Conservation (phyloP, 2,329 filamentous ascomycete species). For the Colletotrichum graminicola region DNA sequence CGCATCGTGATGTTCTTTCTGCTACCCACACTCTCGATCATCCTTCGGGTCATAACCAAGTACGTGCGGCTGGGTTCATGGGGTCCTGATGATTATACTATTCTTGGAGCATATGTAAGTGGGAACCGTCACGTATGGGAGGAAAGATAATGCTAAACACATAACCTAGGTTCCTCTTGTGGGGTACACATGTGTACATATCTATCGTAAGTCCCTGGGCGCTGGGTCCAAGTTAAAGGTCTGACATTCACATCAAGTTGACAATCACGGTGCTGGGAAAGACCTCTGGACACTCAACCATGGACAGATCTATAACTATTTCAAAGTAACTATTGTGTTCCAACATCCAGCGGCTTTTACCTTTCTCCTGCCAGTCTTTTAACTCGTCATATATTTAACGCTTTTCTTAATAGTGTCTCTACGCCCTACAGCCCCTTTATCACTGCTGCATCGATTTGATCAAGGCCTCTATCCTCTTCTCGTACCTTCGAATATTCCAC, state of each 20-base stretch:
- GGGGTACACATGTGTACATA: not conserved
- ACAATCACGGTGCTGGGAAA: slow-evolving; percentile 23
- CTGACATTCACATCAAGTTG: slow-evolving; percentile 7
- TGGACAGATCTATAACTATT: not conserved
- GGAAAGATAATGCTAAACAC: not conserved
- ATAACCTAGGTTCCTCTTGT: not conserved
- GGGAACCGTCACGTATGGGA: fast-evolving
- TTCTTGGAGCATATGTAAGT: slow-evolving; percentile 27
- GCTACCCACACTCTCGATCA: slow-evolving; percentile 16
- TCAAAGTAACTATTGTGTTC: slow-evolving; percentile 2
- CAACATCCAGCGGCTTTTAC: no score
- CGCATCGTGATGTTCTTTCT: slow-evolving; percentile 7
- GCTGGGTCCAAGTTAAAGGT: not conserved
- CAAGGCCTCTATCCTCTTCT: slow-evolving; percentile 37
- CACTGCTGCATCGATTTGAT: slow-evolving; percentile 34
- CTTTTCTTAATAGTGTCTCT: not conserved
- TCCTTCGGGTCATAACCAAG: slow-evolving; percentile 18
- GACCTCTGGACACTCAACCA: slow-evolving; percentile 32
- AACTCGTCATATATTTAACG: not conserved
- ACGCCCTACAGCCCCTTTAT: slow-evolving; percentile 19
- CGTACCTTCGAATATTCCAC: slow-evolving; percentile 37
- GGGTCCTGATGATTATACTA: slow-evolving; percentile 30
- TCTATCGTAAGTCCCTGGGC: not conserved
- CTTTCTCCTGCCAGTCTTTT: no score
- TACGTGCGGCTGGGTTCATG: not conserved